phyloP scores from a whole-genome alignment of 2,329 filamentous ascomycete species.

The Fusarium marasasianum region DNA sequence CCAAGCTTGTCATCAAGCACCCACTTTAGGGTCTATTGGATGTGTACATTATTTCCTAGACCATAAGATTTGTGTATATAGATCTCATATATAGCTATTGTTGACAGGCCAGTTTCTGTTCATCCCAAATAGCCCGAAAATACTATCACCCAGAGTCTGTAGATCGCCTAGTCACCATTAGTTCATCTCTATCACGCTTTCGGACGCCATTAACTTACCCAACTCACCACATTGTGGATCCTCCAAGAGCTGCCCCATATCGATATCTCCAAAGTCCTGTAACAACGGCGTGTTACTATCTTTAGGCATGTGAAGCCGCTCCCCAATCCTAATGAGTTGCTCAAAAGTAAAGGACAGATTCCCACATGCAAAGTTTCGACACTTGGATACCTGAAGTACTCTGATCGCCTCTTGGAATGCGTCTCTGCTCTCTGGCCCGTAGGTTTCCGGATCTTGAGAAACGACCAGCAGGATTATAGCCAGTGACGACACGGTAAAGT shows the following conservation, averaged over 20 bases:
- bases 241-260: not conserved
- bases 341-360: not conserved
- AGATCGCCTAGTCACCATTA: not conserved
- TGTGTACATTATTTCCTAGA: not conserved
- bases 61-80: fast-evolving
- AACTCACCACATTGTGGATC: not conserved
- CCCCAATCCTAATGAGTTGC: not conserved
- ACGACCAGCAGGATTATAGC: not conserved
- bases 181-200: not conserved
- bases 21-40: not conserved
- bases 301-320: not conserved
- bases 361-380: not conserved
- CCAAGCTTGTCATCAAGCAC: not conserved
- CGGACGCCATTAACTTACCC: not conserved
- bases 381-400: not conserved
- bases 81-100: not conserved
- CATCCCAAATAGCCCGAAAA: not conserved
- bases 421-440: not conserved
- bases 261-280: not conserved
- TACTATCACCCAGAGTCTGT: not conserved
- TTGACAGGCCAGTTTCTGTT: not conserved
- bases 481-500: not conserved
- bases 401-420: not conserved
- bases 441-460: not conserved
- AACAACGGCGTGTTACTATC: not conserved